Evolutionary conservation across 129 eudicot genomes (phyloP).

Genomic region (Apium graveolens): DNA sequence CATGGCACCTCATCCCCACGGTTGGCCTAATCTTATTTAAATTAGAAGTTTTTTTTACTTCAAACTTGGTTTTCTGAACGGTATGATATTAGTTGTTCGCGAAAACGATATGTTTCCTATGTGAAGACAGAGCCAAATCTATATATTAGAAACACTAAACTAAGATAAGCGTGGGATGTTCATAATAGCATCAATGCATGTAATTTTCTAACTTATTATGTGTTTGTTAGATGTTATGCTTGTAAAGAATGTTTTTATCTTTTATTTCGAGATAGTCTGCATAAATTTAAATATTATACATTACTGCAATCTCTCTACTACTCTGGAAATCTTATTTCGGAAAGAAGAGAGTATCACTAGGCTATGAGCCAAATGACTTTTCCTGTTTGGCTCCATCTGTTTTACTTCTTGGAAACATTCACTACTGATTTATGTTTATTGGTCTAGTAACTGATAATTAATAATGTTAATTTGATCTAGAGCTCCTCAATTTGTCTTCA

Average conservation of each 20-base stretch:
- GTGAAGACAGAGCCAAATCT: slow-evolving; percentile 6
- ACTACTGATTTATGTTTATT: neutral
- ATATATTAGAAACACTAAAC: slow-evolving; percentile 1
- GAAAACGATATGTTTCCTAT: slow-evolving; percentile 2
- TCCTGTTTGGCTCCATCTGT: slow-evolving; percentile 8
- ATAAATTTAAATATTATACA: neutral
- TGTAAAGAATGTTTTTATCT: slow-evolving; percentile 5
- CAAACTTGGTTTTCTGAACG: neutral
- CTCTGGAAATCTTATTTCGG: neutral
- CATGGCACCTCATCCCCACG: neutral
- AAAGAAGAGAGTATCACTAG: neutral
- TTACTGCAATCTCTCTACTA: neutral
- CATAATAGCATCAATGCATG: slow-evolving; percentile 22
- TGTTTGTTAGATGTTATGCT: slow-evolving; percentile 6
- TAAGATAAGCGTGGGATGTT: slow-evolving; percentile 30
- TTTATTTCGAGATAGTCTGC: neutral
- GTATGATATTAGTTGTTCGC: neutral
- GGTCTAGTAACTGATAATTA: neutral
- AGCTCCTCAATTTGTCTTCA: slow-evolving; percentile 4
- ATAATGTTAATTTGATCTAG: neutral
- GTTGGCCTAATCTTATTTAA: neutral
- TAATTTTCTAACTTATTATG: slow-evolving; percentile 24
- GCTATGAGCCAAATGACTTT: neutral
- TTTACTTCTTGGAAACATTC: neutral
- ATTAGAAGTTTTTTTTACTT: neutral